Conservation (phyloP, 768 basidiomycete species). For the Daedaleopsis nitida region DNA sequence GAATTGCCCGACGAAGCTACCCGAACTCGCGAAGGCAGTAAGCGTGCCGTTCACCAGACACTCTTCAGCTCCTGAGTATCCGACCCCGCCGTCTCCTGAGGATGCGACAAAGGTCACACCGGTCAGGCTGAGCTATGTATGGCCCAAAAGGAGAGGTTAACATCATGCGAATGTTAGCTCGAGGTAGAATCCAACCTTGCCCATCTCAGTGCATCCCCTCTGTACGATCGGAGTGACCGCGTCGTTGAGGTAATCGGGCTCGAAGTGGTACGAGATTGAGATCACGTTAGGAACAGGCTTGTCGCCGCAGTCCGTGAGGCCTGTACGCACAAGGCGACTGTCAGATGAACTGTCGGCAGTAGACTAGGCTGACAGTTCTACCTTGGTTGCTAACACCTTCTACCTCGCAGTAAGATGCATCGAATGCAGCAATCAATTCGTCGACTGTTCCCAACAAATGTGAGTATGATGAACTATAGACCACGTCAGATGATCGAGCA, state of each 20-base stretch:
- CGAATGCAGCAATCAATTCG: background rate
- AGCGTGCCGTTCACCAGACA: constrained; percentile 33
- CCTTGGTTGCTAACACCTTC: background rate
- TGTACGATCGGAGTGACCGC: background rate
- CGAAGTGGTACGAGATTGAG: constrained; percentile 39
- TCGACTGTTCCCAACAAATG: background rate
- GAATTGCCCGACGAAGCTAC: constrained; percentile 20
- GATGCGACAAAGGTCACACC: constrained; percentile 43
- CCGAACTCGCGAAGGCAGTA: constrained; percentile 19
- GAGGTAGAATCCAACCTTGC: constrained; percentile 29
- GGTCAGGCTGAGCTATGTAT: constrained; percentile 32
- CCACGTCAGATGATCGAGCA: background rate
- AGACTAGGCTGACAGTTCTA: background rate
- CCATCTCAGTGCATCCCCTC: background rate
- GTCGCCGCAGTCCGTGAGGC: constrained; percentile 34
- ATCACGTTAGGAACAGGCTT: constrained; percentile 38
- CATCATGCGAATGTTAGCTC: constrained; percentile 37
- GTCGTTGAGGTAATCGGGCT: background rate
- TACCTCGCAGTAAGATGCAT: background rate
- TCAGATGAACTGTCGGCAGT: background rate
- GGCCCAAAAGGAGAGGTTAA: background rate
- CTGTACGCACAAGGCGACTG: background rate
- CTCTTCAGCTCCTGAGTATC: constrained; percentile 28
- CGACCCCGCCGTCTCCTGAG: constrained; percentile 48
- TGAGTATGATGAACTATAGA: background rate